Percentiles rank a stretch among this genome's conserved stretches.
Evolutionary conservation across 176 grass and related monocot genomes (phyloP).

Genomic region (Aegilops tauschii): DNA sequence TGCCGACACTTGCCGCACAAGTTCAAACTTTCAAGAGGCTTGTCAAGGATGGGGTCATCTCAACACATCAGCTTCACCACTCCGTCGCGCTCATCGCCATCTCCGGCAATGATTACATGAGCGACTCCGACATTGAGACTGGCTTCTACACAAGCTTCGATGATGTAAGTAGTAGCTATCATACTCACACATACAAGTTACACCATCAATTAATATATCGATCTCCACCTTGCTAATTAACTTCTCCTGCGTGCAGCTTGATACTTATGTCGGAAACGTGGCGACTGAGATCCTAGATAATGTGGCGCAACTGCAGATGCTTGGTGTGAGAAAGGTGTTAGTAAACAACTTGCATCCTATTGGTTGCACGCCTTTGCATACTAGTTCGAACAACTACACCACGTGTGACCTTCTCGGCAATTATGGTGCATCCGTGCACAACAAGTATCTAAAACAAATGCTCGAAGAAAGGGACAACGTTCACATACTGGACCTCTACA

Average conservation of each 20-base stretch:
- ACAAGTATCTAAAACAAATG: neutral
- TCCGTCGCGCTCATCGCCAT: conserved; percentile 27
- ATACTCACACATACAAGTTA: too few species aligned
- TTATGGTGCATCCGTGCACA: neutral
- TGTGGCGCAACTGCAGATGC: neutral
- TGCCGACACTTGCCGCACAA: conserved; percentile 3
- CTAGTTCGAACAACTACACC: conserved; percentile 25
- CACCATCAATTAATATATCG: too few species aligned
- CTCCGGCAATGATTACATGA: conserved; percentile 31
- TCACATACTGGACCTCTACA: neutral
- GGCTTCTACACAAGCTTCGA: too few species aligned
- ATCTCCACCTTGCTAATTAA: neutral
- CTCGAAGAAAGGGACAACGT: neutral
- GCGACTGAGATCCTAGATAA: too few species aligned
- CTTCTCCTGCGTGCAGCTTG: neutral
- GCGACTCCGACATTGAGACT: neutral
- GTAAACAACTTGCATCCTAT: conserved; percentile 34
- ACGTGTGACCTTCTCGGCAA: neutral
- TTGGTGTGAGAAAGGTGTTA: conserved; percentile 26
- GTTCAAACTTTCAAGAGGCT: neutral
- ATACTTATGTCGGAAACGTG: neutral
- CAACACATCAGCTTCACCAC: neutral
- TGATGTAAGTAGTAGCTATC: neutral
- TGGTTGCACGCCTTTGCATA: conserved; percentile 19
- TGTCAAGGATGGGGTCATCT: neutral